These are phyloP conservation scores for Syzygium aqueum DNA, from an alignment of 345 rosid species.

Conservation along the genomic window DNA sequence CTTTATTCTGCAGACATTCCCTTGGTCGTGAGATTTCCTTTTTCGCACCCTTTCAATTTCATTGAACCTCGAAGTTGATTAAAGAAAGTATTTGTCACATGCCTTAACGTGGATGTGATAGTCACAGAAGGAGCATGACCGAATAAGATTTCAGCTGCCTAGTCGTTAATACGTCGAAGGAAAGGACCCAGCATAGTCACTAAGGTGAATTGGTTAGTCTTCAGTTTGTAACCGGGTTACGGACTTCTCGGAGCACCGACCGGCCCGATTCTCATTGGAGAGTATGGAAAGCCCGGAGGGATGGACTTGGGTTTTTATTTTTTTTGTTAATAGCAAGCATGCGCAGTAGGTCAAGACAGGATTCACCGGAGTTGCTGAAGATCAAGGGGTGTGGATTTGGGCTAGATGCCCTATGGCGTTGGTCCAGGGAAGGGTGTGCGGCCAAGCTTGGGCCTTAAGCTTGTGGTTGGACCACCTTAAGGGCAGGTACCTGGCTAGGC, in stretches of 20 bases:
- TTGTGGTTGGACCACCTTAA: not conserved
- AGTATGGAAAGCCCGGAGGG: not conserved
- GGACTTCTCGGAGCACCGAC: not conserved
- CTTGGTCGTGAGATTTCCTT: not conserved
- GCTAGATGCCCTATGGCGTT: not conserved
- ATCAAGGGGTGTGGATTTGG: not conserved
- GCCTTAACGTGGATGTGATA: not conserved
- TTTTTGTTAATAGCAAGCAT: not conserved
- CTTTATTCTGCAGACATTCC: not conserved
- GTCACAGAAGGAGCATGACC: not conserved
- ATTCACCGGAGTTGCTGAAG: not conserved
- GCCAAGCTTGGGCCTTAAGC: not conserved
- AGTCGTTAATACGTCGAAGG: not conserved
- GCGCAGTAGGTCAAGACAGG: not conserved
- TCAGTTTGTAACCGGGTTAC: not conserved
- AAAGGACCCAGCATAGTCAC: not conserved
- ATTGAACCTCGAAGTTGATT: not conserved
- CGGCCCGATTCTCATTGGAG: not conserved
- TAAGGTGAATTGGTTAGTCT: not conserved
- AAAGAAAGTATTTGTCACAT: not conserved
- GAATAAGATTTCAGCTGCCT: not conserved
- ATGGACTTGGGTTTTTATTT: not conserved
- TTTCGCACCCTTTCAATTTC: not conserved
- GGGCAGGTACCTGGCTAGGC: not conserved
- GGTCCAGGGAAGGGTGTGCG: not conserved